A percentile compares a stretch with the other conserved stretches of the same genome.
Conservation (phyloP, 1,139 yeast species). For the Suhomyces chickasaworum region DNA sequence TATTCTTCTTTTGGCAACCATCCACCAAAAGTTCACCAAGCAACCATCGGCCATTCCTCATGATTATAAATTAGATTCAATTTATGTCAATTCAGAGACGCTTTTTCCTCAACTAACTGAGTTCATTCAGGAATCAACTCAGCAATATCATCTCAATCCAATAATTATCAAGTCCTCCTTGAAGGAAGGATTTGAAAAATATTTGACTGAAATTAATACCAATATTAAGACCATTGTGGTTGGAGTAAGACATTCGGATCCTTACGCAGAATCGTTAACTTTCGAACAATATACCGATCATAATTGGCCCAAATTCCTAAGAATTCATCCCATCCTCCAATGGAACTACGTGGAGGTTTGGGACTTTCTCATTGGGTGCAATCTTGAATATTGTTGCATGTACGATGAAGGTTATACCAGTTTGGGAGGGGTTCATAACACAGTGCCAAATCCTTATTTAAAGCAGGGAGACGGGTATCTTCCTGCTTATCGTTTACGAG, state of each 20-base stretch:
- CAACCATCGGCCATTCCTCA: conserved; percentile 22
- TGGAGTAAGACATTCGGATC: conserved; percentile 82
- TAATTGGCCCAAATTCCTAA: conserved; percentile 81
- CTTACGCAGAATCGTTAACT: conserved; percentile 59
- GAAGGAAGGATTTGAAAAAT: conserved; percentile 66
- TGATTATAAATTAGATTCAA: conserved; percentile 51
- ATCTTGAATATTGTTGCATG: conserved; percentile 62
- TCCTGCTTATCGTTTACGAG: conserved; percentile 68
- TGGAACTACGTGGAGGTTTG: conserved; percentile 82
- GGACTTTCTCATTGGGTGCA: conserved; percentile 58
- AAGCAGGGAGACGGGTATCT: conserved; percentile 35
- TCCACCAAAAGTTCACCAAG: conserved; percentile 38
- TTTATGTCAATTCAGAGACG: conserved; percentile 68
- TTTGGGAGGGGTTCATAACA: conserved; percentile 70
- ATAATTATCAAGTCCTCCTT: conserved; percentile 50
- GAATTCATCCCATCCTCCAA: conserved; percentile 80
- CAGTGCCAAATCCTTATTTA: conserved; percentile 66
- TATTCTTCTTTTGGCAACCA: conserved; percentile 60
- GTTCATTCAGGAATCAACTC: conserved; percentile 48
- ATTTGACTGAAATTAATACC: conserved; percentile 47
- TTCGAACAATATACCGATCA: conserved; percentile 72
- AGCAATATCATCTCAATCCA: conserved; percentile 48
- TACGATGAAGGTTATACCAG: conserved; percentile 84
- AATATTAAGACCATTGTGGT: conserved; percentile 66
- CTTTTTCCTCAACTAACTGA: conserved; percentile 62